phyloP scores from a whole-genome alignment of 2,329 filamentous ascomycete species.

The Ophiostoma fasciatum region DNA sequence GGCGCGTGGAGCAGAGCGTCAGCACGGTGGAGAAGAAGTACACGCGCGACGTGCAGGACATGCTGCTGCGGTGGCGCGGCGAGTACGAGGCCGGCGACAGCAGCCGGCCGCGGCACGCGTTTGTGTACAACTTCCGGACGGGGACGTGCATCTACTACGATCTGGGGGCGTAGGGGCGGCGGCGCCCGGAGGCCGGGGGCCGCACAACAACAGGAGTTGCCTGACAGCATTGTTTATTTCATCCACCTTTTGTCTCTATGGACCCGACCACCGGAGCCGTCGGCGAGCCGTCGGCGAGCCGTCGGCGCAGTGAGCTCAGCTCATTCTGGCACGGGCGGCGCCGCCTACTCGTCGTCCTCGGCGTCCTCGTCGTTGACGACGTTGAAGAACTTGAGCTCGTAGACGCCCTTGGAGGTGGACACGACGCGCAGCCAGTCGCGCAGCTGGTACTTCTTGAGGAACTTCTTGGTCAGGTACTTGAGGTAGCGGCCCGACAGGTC shows the following conservation, averaged over 20 bases:
- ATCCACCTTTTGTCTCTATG: too few species aligned
- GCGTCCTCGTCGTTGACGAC: conserved; percentile 96
- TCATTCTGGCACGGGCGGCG: too few species aligned
- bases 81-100: conserved; percentile 38
- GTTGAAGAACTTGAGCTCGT: conserved; percentile 99
- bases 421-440: conserved; percentile 99
- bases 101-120: conserved; percentile 47
- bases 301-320: too few species aligned
- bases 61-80: conserved; percentile 49
- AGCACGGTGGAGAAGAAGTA: conserved; percentile 69
- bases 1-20: conserved; percentile 61
- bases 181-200: too few species aligned
- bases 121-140: conserved; percentile 85
- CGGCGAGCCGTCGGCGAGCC: too few species aligned
- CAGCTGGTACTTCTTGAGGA: conserved; percentile 99
- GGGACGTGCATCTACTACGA: conserved; percentile 79
- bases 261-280: too few species aligned
- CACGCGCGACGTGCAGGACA: conserved; percentile 64
- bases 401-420: conserved; percentile 93
- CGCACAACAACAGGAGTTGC: too few species aligned
- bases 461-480: conserved; percentile 99
- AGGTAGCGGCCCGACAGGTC: conserved; percentile 98
- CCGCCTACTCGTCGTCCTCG: conserved; percentile 94
- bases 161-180: conserved; percentile 31
- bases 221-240: too few species aligned